These are phyloP conservation scores for Hanseniaspora gamundiae DNA, from an alignment of 1,139 yeast genomes.

Conservation along the genomic window DNA sequence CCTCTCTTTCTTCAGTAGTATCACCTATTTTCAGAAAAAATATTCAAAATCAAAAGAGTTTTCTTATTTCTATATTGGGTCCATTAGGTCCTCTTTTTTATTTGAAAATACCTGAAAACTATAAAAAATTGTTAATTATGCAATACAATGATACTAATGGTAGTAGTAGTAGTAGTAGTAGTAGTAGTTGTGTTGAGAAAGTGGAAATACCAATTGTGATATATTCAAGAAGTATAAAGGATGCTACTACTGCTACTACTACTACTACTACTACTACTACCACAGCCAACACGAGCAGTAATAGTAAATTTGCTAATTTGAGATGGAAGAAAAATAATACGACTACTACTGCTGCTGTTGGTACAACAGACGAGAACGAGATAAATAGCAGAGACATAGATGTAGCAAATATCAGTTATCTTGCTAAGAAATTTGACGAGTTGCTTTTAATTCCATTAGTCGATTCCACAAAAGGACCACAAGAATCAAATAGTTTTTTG, in stretches of 20 bases:
- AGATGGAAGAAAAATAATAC: background rate
- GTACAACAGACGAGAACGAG: background rate
- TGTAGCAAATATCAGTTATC: background rate
- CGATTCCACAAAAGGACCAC: background rate
- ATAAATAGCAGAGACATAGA: background rate
- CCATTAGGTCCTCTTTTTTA: background rate
- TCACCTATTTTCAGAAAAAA: background rate
- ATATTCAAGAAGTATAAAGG: background rate
- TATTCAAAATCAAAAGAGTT: background rate
- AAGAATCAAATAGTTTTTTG: background rate
- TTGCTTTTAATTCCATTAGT: background rate
- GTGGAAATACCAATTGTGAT: background rate
- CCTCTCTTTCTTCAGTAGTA: too few species aligned
- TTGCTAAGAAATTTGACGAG: background rate
- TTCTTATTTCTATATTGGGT: background rate
- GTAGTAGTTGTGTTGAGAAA: too few species aligned
- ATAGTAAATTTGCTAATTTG: background rate
- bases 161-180: background rate
- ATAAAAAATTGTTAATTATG: background rate
- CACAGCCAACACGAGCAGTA: background rate
- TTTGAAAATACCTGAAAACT: background rate
- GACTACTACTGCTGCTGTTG: too few species aligned
- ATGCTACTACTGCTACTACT: background rate
- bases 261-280: background rate
- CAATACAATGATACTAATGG: background rate